A percentile compares a stretch with the other conserved stretches of the same genome.
Conservation (phyloP, 148 eudicot genomes). For the Pharnaceum exiguum region DNA sequence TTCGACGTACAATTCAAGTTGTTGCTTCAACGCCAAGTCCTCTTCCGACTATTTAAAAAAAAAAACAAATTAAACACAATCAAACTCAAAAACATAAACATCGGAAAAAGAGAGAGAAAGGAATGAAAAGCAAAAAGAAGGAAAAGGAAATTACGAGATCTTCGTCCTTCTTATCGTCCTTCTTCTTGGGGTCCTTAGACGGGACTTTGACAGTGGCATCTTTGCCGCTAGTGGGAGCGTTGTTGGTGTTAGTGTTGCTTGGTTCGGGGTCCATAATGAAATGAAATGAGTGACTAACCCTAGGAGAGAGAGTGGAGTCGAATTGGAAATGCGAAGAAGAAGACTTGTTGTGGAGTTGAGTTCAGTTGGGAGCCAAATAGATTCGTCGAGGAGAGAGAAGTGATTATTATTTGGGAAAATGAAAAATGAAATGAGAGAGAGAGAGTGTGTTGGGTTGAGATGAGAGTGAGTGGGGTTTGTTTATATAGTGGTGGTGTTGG, state of each 20-base stretch:
- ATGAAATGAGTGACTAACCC: no score
- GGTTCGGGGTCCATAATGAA: constrained; percentile 27
- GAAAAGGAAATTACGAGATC: constrained; percentile 45
- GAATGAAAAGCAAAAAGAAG: background rate
- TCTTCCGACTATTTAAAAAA: constrained; percentile 99
- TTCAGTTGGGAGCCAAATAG: no score
- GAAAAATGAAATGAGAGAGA: background rate
- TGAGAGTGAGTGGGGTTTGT: background rate
- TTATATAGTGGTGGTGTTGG: background rate
- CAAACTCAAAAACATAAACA: constrained; percentile 6
- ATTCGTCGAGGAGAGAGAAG: no score
- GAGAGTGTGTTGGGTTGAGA: background rate
- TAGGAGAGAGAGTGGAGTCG: constrained; percentile 16
- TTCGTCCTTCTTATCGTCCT: constrained; percentile 75
- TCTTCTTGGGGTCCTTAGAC: constrained; percentile 50
- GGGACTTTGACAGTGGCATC: constrained; percentile 34
- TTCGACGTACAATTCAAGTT: constrained; percentile 85
- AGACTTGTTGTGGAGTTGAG: background rate
- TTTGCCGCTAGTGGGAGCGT: constrained; percentile 10
- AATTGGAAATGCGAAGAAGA: background rate
- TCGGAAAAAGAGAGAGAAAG: constrained; percentile 1
- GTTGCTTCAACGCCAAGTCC: constrained; percentile 92
- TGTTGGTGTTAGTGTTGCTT: constrained; percentile 19
- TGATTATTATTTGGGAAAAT: no score
- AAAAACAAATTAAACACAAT: no score